Evolutionary conservation across 192 early-diverging fungal species (phyloP).

Genomic region (Blastocladiella britannica): DNA sequence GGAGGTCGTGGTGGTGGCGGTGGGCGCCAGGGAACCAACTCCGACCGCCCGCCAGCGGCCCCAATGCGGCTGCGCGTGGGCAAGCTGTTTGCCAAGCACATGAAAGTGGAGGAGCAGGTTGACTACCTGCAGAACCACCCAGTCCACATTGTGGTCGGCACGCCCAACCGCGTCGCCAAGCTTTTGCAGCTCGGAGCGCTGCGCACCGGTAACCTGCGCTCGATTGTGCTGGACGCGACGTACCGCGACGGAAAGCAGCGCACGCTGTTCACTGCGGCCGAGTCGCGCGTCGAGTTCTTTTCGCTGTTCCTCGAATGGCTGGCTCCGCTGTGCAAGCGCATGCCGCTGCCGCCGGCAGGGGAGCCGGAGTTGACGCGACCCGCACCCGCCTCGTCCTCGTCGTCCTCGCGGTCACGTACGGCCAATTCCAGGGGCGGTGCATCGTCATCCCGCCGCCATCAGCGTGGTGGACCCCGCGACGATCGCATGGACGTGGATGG

Average conservation of each 20-base stretch:
- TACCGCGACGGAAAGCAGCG: not conserved
- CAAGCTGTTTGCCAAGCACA: conserved; percentile 58
- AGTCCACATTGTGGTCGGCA: conserved; percentile 46
- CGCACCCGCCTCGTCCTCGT: conserved; percentile 32
- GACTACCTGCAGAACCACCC: conserved; percentile 21
- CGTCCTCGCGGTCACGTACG: no score
- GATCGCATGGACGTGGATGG: no score
- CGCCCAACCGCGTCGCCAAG: conserved; percentile 39
- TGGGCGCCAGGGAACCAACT: not conserved
- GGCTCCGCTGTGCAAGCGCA: conserved; percentile 46
- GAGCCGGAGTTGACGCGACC: conserved; percentile 53
- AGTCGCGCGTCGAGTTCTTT: not conserved
- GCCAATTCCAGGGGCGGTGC: no score
- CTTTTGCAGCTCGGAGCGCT: conserved; percentile 25
- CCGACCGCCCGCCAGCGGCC: not conserved
- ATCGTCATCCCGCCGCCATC: no score
- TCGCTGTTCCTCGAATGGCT: not conserved
- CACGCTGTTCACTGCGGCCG: not conserved
- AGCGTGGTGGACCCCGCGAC: no score
- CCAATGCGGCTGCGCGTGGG: conserved; percentile 16
- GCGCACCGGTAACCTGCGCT: not conserved
- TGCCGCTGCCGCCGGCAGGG: conserved; percentile 64
- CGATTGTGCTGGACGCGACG: not conserved
- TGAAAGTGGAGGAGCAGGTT: conserved; percentile 52
- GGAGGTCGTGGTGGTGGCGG: not conserved